Base-by-base conservation (phyloP, 1,284 basidiomycete genomes). In the Ganoderma resinaceum region DNA sequence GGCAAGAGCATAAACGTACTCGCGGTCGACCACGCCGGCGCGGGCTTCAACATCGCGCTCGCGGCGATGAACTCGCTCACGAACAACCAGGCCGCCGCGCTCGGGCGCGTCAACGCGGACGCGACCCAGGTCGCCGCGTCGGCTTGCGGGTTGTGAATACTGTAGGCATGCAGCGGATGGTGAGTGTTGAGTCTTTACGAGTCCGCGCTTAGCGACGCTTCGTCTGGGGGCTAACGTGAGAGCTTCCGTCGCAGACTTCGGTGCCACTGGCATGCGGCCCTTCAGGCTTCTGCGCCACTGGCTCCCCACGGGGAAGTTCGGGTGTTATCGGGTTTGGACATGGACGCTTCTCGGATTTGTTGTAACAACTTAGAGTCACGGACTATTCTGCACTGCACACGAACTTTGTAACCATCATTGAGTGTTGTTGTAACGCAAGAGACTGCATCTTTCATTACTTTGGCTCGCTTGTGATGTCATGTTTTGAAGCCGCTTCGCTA, bases 1-100 rank as follows among this genome's bases (percentile, higher is more conserved):
- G 79, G 78, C 23, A 78, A 72, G 33, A 82, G 77, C 42, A 78
- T 86, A 66, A 74, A 78, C 62, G 73, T 86, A 31, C 76, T 80
- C n/a, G 85, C 80, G 16, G 76, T 87, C 63, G 86, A 87, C 76
- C 75, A 75, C 67, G 76, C 80, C 2, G 76, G 72, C 37, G 57
- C 61, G 9, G 83, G 82, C 9, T 84, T 84, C 76, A 83, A 84
- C 74, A 76, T 85, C 65, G 79, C 80, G 14, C 66, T 75, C 59
- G 72, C 69, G 70, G 77, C 78, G 61, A 74, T 80, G 76, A 74
- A 80, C 67, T 68, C 62, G 26, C 71, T 80, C 57, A 79, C 78
- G 66, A 63, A 74, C 66, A 71, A 72, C 33, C 73, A 77, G 65
- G 76, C 69, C 9, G 68, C 57, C 57, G 70, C 67, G 49, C 57